Percentiles rank a stretch among this genome's conserved stretches.
phyloP scores from a whole-genome alignment of 768 basidiomycete genomes.

The Clathrus columnatus region DNA sequence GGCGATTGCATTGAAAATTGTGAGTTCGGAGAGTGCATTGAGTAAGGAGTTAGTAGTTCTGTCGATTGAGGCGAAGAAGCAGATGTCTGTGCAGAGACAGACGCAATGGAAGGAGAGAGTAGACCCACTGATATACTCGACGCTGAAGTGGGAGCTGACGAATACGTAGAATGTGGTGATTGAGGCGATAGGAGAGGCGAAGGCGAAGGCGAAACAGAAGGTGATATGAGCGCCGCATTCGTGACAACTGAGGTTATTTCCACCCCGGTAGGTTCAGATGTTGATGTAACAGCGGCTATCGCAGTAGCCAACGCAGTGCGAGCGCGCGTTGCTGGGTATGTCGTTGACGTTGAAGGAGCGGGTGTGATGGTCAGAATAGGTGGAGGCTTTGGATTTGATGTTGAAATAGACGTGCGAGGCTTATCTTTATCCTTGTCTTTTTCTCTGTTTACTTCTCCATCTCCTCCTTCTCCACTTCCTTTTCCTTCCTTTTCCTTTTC shows the following conservation, averaged over 20 bases:
- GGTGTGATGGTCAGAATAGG: neutral
- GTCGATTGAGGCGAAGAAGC: neutral
- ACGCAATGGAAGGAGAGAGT: neutral
- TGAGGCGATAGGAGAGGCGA: neutral
- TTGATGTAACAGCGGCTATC: neutral
- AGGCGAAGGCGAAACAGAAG: neutral
- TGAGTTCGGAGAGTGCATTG: neutral
- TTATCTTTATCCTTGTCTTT: neutral
- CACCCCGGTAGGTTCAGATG: neutral
- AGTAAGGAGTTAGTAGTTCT: neutral
- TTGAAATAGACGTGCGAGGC: neutral
- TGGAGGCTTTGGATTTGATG: neutral
- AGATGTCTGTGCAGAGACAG: neutral
- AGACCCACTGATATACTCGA: neutral
- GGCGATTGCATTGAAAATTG: neutral
- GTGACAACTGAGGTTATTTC: neutral
- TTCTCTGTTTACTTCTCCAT: neutral
- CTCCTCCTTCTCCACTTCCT: neutral
- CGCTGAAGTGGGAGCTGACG: neutral
- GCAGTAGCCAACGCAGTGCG: neutral
- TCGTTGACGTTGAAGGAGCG: neutral
- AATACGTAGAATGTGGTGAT: neutral
- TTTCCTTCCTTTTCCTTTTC: neutral
- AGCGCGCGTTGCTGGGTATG: neutral
- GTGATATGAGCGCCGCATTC: neutral